phyloP scores from a whole-genome alignment of 495 filamentous ascomycete species.

The Aspergillus haitiensis region DNA sequence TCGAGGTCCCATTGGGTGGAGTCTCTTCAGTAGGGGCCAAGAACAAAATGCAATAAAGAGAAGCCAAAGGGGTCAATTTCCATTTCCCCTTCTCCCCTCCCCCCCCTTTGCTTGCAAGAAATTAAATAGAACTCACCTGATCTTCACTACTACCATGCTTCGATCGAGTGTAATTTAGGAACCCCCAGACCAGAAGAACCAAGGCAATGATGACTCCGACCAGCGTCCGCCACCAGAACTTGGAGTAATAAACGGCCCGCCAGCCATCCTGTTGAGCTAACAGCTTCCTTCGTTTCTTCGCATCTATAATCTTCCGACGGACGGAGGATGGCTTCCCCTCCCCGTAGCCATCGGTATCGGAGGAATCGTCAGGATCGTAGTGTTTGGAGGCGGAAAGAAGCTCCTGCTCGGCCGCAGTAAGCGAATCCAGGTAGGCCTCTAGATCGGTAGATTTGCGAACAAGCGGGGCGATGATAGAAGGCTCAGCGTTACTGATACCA shows the following conservation, averaged over 20 bases:
- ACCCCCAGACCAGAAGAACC: slow-evolving; percentile 25
- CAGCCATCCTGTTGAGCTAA: slow-evolving; percentile 19
- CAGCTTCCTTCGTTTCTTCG: slow-evolving; percentile 10
- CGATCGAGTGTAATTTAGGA: slow-evolving; percentile 21
- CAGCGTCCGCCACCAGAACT: slow-evolving; percentile 28
- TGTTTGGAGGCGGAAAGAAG: slow-evolving; percentile 25
- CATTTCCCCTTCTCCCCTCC: neutral
- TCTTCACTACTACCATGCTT: slow-evolving; percentile 8
- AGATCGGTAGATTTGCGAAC: slow-evolving; percentile 26
- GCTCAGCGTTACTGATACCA: slow-evolving; percentile 10
- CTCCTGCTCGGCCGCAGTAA: slow-evolving; percentile 30
- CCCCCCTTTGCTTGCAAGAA: neutral
- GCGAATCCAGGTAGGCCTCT: slow-evolving; percentile 27
- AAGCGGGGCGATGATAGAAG: slow-evolving; percentile 13
- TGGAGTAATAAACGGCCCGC: slow-evolving; percentile 24
- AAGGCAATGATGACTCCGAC: slow-evolving; percentile 24
- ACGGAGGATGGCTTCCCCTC: slow-evolving; percentile 5
- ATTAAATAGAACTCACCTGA: slow-evolving; percentile 15
- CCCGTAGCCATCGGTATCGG: slow-evolving; percentile 20
- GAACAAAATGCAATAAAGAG: neutral
- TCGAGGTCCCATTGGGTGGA: neutral
- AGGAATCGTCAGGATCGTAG: slow-evolving; percentile 23
- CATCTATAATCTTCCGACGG: slow-evolving; percentile 8
- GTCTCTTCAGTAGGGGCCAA: neutral
- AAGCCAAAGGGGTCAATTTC: neutral